Evolutionary conservation across 2,329 filamentous ascomycete species (phyloP).

Genomic region (Penicillium sp.): DNA sequence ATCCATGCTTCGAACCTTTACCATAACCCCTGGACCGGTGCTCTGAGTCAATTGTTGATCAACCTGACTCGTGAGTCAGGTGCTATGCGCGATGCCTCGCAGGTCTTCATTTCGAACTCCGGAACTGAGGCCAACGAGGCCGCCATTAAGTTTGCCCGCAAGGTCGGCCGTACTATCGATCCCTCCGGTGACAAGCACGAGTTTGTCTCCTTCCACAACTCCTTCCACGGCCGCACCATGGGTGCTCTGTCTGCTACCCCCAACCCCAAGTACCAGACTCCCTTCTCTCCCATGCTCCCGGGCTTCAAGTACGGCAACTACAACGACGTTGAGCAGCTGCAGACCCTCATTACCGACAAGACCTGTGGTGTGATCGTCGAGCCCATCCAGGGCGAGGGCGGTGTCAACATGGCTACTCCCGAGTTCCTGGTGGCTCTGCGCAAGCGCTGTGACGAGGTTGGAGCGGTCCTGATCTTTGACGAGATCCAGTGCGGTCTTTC

Average conservation of each 20-base stretch:
- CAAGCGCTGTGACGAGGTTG: slow-evolving; percentile 78
- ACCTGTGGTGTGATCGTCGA: slow-evolving; percentile 96
- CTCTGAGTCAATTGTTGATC: slow-evolving; percentile 80
- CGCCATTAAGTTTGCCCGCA: slow-evolving; percentile 93
- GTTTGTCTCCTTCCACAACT: slow-evolving; percentile 84
- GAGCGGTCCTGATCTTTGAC: slow-evolving; percentile 87
- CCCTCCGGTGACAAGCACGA: slow-evolving; percentile 74
- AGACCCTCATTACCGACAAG: slow-evolving; percentile 73
- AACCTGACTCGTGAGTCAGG: slow-evolving; percentile 77
- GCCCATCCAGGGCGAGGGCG: slow-evolving; percentile 96
- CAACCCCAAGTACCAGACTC: slow-evolving; percentile 95
- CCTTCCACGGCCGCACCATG: slow-evolving; percentile 97
- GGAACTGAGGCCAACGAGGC: slow-evolving; percentile 97
- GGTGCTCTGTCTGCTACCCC: slow-evolving; percentile 92
- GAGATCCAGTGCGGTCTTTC: slow-evolving; percentile 95
- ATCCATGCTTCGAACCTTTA: slow-evolving; percentile 95
- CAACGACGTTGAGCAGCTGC: slow-evolving; percentile 75
- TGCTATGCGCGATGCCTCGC: slow-evolving; percentile 75
- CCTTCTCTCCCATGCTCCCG: slow-evolving; percentile 92
- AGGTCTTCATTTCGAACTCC: slow-evolving; percentile 93
- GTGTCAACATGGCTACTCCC: slow-evolving; percentile 77
- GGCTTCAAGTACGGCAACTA: slow-evolving; percentile 85
- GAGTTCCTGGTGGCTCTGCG: slow-evolving; percentile 86
- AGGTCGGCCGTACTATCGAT: slow-evolving; percentile 76
- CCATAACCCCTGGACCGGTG: slow-evolving; percentile 93